phyloP scores from a whole-genome alignment of 2,329 filamentous ascomycete species.

The Microcera coccophila region DNA sequence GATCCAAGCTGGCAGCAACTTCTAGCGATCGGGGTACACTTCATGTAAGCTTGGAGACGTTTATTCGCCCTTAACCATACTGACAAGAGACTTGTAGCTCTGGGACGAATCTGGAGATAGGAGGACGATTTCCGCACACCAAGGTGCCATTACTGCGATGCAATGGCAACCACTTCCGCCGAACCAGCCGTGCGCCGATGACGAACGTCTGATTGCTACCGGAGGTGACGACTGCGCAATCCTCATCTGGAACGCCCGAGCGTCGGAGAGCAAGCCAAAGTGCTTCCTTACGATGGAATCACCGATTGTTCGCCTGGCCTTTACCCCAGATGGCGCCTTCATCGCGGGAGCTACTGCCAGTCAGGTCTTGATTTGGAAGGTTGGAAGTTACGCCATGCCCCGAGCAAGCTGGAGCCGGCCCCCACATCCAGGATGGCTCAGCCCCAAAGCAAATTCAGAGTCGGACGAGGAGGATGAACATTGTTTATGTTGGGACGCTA shows the following conservation, averaged over 20 bases:
- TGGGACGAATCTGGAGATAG: constrained; percentile 53
- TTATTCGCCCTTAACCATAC: constrained; percentile 5
- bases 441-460: constrained; percentile 50
- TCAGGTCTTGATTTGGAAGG: constrained; percentile 61
- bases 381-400: constrained; percentile 55
- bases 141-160: constrained; percentile 54
- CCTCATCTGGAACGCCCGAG: constrained; percentile 58
- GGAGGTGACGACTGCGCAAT: constrained; percentile 61
- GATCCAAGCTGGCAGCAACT: constrained; percentile 53
- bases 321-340: constrained; percentile 61
- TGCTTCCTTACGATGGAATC: constrained; percentile 59
- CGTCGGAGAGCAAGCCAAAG: constrained; percentile 52
- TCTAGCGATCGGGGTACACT: constrained; percentile 57
- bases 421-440: constrained; percentile 55
- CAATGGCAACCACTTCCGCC: constrained; percentile 55
- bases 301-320: constrained; percentile 56
- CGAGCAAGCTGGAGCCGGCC: constrained; percentile 57
- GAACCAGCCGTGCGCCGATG: constrained; percentile 35
- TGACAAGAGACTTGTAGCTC: constrained; percentile 40
- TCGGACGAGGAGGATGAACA: constrained; percentile 58
- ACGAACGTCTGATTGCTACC: constrained; percentile 57
- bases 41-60: constrained; percentile 46
- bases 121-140: constrained; percentile 56
- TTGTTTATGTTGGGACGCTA: constrained; percentile 59
- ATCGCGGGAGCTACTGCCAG: constrained; percentile 59